These are phyloP conservation scores for Penicillium brasilianum DNA, from an alignment of 2,329 filamentous ascomycete genomes.

Conservation along the genomic window DNA sequence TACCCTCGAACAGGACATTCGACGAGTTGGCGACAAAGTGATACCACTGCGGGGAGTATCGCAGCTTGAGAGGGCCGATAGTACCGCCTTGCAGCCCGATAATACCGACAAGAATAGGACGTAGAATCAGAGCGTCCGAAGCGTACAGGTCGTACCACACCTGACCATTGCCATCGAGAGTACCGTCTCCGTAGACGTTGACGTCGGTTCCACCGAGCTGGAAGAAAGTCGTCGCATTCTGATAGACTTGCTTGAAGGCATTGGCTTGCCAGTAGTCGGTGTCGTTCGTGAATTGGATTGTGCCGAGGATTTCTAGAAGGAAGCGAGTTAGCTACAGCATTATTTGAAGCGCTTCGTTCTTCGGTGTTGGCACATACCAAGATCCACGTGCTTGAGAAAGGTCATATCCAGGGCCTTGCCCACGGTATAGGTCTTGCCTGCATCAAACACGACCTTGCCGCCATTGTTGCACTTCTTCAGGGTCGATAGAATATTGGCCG, in stretches of 20 bases:
- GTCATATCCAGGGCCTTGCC: slow-evolving; percentile 69
- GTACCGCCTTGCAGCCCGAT: slow-evolving; percentile 63
- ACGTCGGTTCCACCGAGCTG: slow-evolving; percentile 69
- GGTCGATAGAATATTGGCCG: slow-evolving; percentile 58
- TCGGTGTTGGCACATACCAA: slow-evolving; percentile 49
- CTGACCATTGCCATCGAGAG: slow-evolving; percentile 68
- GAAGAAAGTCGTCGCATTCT: slow-evolving; percentile 71
- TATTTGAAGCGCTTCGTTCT: not conserved
- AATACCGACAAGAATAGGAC: slow-evolving; percentile 63
- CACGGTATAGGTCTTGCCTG: slow-evolving; percentile 63
- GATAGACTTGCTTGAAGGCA: slow-evolving; percentile 67
- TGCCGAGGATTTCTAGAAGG: slow-evolving; percentile 60
- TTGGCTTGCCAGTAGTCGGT: slow-evolving; percentile 71
- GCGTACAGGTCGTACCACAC: slow-evolving; percentile 69
- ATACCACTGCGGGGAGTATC: slow-evolving; percentile 67
- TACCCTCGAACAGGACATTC: slow-evolving; percentile 67
- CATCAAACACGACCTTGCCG: slow-evolving; percentile 64
- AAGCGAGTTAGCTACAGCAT: not conserved
- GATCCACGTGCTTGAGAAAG: slow-evolving; percentile 66
- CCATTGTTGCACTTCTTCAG: slow-evolving; percentile 66
- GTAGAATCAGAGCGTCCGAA: slow-evolving; percentile 60
- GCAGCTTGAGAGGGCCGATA: slow-evolving; percentile 64
- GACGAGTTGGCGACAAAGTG: slow-evolving; percentile 69
- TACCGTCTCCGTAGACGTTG: slow-evolving; percentile 70
- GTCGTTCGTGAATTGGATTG: slow-evolving; percentile 68